Conservation (phyloP, 495 filamentous ascomycete species). For the Cercophora sp. region DNA sequence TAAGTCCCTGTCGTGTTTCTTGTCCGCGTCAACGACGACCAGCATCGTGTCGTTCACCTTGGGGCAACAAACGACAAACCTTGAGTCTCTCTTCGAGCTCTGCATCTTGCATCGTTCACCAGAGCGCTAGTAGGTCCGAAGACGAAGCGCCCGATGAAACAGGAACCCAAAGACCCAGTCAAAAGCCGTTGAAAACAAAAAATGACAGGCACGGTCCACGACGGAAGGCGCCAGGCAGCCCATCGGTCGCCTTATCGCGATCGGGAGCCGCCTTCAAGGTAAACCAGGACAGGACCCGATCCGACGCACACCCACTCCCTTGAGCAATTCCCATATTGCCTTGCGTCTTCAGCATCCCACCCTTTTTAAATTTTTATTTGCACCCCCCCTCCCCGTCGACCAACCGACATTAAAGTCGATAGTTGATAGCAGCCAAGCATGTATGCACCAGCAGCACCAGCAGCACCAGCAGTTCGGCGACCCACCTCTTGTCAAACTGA, state of each 20-base stretch:
- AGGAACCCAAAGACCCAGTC: no score
- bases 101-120: neutral
- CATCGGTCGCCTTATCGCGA: conserved; percentile 11
- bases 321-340: neutral
- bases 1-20: neutral
- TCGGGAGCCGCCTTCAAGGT: conserved; percentile 13
- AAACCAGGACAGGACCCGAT: conserved; percentile 4
- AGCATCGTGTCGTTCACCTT: no score
- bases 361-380: neutral
- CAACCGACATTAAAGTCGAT: neutral
- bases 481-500: no score
- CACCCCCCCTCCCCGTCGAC: neutral
- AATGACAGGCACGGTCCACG: conserved; percentile 1
- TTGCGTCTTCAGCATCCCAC: neutral
- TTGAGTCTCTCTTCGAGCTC: neutral
- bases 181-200: neutral
- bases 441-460: no score
- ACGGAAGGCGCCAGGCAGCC: neutral
- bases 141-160: no score
- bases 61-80: no score
- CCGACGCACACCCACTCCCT: conserved; percentile 1
- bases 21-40: neutral
- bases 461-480: no score
- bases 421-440: no score
- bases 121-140: neutral